phyloP scores from a whole-genome alignment of 2,329 filamentous ascomycete species.

The Diplodia corticola region DNA sequence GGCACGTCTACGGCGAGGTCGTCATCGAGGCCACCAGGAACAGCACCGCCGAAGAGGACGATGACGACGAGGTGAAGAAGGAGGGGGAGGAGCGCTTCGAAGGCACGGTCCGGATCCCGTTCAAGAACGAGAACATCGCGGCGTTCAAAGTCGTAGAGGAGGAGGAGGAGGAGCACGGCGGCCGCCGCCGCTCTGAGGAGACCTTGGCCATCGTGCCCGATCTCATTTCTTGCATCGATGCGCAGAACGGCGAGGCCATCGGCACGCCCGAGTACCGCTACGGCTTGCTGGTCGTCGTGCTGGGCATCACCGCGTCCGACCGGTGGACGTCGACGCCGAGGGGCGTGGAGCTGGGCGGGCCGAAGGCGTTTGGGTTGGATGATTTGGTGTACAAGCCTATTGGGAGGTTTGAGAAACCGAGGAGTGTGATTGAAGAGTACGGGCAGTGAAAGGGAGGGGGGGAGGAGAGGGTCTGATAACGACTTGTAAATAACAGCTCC shows the following conservation, averaged over 20 bases:
- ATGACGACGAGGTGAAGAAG: background rate
- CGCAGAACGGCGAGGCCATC: constrained; percentile 49
- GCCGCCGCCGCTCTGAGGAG: constrained; percentile 40
- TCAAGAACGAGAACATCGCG: constrained; percentile 35
- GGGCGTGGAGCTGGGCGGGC: constrained; percentile 54
- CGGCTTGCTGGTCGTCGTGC: constrained; percentile 53
- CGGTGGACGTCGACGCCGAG: constrained; percentile 53
- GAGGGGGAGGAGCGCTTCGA: background rate
- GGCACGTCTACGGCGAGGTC: constrained; percentile 46
- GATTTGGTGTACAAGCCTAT: constrained; percentile 53
- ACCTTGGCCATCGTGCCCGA: constrained; percentile 43
- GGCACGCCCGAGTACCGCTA: constrained; percentile 59
- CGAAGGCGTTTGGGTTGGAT: constrained; percentile 51
- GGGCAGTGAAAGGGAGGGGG: constrained; percentile 12
- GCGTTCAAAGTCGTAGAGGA: constrained; percentile 29
- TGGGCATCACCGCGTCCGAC: constrained; percentile 57
- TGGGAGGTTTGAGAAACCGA: constrained; percentile 52
- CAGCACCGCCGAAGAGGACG: constrained; percentile 26
- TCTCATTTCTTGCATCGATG: constrained; percentile 52
- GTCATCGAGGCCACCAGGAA: constrained; percentile 33
- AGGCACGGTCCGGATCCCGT: constrained; percentile 27
- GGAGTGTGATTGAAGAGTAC: constrained; percentile 57
- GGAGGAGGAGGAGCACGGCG: too few species aligned
- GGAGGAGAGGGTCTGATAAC: too few species aligned
- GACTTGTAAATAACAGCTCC: too few species aligned